These are phyloP conservation scores for Penicillium sp. DNA, from an alignment of 2,329 filamentous ascomycete genomes.

Conservation along the genomic window DNA sequence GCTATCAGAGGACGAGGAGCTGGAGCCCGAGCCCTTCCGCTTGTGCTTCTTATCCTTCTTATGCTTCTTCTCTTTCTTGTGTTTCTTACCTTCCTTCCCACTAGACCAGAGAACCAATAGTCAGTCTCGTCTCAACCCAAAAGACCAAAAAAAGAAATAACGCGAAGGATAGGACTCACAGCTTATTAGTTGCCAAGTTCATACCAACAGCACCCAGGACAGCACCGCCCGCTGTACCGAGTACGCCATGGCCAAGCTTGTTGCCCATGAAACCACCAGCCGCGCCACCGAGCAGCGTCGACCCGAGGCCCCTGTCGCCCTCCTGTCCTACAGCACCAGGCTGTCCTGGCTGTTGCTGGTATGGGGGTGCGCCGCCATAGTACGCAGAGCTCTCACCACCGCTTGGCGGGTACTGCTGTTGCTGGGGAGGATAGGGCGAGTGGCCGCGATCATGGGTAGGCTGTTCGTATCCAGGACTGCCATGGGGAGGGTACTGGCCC, in stretches of 20 bases:
- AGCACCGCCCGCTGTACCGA: constrained; percentile 21
- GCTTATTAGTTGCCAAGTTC: constrained; percentile 17
- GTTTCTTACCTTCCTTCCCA: constrained; percentile 16
- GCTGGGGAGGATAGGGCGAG: constrained; percentile 27
- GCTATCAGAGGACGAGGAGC: constrained; percentile 13
- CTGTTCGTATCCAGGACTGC: constrained; percentile 22
- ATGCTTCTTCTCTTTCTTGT: constrained; percentile 17
- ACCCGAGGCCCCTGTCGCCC: constrained; percentile 21
- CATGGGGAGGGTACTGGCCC: constrained; percentile 17
- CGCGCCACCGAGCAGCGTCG: constrained; percentile 21
- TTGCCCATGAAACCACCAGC: constrained; percentile 20
- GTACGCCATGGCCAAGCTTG: constrained; percentile 16
- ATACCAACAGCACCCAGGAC: constrained; percentile 20
- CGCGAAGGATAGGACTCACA: constrained; percentile 11
- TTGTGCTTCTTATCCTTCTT: constrained; percentile 21
- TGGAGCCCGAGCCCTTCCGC: constrained; percentile 11
- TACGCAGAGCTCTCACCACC: constrained; percentile 35
- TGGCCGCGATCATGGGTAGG: constrained; percentile 28
- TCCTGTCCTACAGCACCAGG: constrained; percentile 19
- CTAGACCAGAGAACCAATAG: background rate
- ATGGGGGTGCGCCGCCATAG: constrained; percentile 24
- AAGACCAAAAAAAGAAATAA: background rate
- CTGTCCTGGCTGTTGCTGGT: constrained; percentile 25
- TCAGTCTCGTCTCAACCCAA: background rate
- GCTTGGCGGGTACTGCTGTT: constrained; percentile 24